These are phyloP conservation scores for Zygoascus bituminiphila DNA, from an alignment of 805 yeast genomes.

Conservation along the genomic window DNA sequence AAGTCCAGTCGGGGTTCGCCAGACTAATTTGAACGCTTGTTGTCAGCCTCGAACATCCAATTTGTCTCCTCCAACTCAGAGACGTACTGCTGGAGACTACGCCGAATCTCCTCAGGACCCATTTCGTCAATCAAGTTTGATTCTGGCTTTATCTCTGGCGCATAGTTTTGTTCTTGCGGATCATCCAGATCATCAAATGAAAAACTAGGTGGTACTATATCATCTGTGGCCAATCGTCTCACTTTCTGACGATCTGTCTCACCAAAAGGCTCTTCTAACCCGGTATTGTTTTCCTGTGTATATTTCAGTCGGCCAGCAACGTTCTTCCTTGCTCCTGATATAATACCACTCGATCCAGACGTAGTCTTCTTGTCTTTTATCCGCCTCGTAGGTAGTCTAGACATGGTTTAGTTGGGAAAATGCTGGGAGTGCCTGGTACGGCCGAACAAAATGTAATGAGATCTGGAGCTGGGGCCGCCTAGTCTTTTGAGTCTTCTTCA, in stretches of 20 bases:
- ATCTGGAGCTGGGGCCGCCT: too few relatives aligned
- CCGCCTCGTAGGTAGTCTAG: not conserved
- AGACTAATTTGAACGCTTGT: too few relatives aligned
- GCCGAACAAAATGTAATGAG: too few relatives aligned
- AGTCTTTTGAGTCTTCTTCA: too few relatives aligned
- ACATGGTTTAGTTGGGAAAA: not conserved
- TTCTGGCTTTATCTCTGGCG: not conserved
- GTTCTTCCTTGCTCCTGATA: not conserved
- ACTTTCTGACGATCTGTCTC: conserved; percentile 1
- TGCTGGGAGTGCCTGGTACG: not conserved
- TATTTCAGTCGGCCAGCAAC: not conserved
- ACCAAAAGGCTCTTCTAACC: not conserved
- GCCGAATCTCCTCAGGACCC: not conserved
- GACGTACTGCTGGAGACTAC: not conserved
- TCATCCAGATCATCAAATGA: not conserved
- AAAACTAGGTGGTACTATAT: not conserved
- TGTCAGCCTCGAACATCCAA: conserved; percentile 4
- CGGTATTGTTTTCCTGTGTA: not conserved
- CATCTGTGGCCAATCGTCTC: not conserved
- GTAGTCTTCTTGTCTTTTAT: not conserved
- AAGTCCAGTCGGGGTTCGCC: too few relatives aligned
- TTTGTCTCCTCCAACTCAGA: not conserved
- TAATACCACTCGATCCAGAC: not conserved
- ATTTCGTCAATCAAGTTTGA: not conserved
- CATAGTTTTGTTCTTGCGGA: not conserved